A percentile compares a stretch with the other conserved stretches of the same genome.
These are phyloP conservation scores for Neofusicoccum parvum DNA, from an alignment of 2,329 filamentous ascomycete genomes.

Conservation along the genomic window DNA sequence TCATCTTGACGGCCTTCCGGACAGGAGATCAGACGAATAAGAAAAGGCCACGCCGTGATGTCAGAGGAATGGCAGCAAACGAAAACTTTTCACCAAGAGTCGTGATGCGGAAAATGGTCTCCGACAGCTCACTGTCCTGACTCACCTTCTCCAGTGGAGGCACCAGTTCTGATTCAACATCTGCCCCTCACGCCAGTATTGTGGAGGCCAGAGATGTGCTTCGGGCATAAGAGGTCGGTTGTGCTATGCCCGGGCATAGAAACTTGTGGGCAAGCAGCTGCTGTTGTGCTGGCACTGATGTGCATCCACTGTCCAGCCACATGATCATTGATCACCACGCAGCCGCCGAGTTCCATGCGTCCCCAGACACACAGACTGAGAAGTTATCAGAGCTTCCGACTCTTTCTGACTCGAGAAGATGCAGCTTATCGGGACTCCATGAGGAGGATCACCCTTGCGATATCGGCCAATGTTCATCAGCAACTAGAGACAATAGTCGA, in stretches of 20 bases:
- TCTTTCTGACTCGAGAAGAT: constrained; percentile 3
- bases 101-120: constrained; percentile 8
- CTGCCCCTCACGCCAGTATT: constrained; percentile 6
- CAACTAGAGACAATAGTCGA: background rate
- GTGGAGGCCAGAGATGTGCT: constrained; percentile 9
- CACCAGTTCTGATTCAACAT: constrained; percentile 6
- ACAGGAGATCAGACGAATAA: background rate
- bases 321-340: constrained; percentile 18
- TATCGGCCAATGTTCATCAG: constrained; percentile 3
- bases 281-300: constrained; percentile 8
- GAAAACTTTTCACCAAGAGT: constrained; percentile 16
- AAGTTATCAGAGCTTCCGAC: constrained; percentile 3
- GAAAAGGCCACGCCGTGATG: background rate
- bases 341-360: constrained; percentile 6
- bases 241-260: constrained; percentile 16
- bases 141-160: constrained; percentile 15
- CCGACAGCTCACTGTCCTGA: constrained; percentile 7
- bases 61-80: constrained; percentile 1
- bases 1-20: background rate
- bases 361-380: constrained; percentile 17
- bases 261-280: background rate
- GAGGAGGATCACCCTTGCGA: constrained; percentile 3
- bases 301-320: constrained; percentile 11
- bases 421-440: constrained; percentile 11
- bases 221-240: constrained; percentile 4